phyloP scores from a whole-genome alignment of 768 basidiomycete species.

The Pisolithus sp. region DNA sequence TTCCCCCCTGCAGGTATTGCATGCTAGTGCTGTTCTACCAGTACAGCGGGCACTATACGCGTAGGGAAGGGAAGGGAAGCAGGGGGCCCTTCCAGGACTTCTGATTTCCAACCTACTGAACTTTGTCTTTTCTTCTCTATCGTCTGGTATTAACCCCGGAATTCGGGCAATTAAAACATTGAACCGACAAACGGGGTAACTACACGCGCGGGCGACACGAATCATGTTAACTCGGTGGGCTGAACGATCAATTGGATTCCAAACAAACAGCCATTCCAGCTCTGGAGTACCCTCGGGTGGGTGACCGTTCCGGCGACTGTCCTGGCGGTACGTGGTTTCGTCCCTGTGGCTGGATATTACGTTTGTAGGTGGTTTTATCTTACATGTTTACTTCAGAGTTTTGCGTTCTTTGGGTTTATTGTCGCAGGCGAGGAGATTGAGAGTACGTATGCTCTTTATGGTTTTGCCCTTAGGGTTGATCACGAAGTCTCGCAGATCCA shows the following conservation, averaged over 20 bases:
- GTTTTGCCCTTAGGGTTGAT: neutral
- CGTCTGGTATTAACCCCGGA: neutral
- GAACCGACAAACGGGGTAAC: neutral
- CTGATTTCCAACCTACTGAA: constrained; percentile 1
- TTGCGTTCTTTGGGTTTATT: constrained; percentile 70
- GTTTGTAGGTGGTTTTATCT: neutral
- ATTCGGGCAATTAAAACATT: neutral
- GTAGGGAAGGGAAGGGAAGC: constrained; percentile 10
- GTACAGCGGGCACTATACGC: neutral
- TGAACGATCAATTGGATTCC: too few relatives aligned
- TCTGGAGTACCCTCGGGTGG: constrained; percentile 49
- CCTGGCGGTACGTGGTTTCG: constrained; percentile 35
- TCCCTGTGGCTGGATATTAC: neutral
- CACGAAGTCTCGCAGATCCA: constrained; percentile 30
- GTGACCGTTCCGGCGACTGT: constrained; percentile 60
- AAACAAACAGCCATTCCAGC: constrained; percentile 52
- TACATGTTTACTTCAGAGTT: constrained; percentile 34
- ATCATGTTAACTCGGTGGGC: too few relatives aligned
- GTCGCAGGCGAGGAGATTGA: constrained; percentile 73
- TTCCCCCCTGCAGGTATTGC: neutral
- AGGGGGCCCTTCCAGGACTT: neutral
- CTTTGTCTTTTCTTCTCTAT: constrained; percentile 3
- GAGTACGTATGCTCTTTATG: constrained; percentile 36
- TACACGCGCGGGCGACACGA: too few relatives aligned
- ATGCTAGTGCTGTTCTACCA: neutral